Evolutionary conservation across 1,284 basidiomycete species (phyloP).

Genomic region (Meira miltonrushii): DNA sequence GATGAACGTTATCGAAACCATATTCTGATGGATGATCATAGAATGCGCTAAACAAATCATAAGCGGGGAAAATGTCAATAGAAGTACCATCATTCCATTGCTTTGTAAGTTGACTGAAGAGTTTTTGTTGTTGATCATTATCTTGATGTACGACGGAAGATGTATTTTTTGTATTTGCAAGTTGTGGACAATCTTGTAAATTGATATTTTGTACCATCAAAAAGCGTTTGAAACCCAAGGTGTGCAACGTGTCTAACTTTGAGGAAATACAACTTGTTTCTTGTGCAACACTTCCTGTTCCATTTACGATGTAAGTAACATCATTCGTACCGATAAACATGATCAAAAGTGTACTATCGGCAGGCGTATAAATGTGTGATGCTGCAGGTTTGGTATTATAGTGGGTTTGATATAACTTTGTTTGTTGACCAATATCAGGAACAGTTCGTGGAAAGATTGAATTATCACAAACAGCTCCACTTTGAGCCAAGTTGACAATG

Average conservation of each 20-base stretch:
- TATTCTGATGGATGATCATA: background rate
- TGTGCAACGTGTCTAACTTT: background rate
- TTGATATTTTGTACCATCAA: background rate
- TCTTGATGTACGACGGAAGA: background rate
- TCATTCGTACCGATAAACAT: conserved; percentile 3
- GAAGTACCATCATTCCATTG: background rate
- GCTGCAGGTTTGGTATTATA: background rate
- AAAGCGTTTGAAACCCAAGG: background rate
- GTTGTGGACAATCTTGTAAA: background rate
- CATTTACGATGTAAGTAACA: background rate
- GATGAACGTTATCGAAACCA: background rate
- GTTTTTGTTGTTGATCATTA: background rate
- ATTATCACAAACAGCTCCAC: conserved; percentile 1
- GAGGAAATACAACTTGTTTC: background rate
- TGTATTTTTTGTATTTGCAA: background rate
- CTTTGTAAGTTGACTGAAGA: background rate
- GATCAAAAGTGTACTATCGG: background rate
- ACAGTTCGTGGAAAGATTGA: background rate
- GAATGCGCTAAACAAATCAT: background rate
- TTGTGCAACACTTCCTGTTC: background rate
- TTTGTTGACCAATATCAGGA: conserved; percentile 1
- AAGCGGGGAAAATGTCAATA: background rate
- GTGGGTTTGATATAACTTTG: background rate
- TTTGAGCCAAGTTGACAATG: background rate
- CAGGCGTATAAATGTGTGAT: background rate